These are phyloP conservation scores for Saposhnikovia divaricata DNA, from an alignment of 129 eudicot genomes.

Conservation along the genomic window DNA sequence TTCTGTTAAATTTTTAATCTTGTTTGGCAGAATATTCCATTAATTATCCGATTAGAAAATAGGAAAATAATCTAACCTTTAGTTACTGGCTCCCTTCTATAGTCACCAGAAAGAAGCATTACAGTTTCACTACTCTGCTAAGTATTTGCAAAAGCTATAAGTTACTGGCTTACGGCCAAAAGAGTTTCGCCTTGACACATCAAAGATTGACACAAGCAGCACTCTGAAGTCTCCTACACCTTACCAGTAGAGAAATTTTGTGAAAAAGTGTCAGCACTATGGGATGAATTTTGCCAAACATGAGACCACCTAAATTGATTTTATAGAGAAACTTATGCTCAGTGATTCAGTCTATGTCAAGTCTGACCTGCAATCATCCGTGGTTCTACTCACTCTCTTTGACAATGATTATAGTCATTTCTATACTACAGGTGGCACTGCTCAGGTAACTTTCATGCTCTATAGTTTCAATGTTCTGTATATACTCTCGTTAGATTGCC, in stretches of 20 bases:
- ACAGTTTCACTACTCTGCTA: too few relatives aligned
- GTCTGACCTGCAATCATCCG: constrained; percentile 37
- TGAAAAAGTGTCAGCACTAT: not conserved
- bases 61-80: too few relatives aligned
- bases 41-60: too few relatives aligned
- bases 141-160: too few relatives aligned
- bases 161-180: too few relatives aligned
- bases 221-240: constrained; percentile 29
- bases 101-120: too few relatives aligned
- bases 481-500: not conserved
- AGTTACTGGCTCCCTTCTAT: too few relatives aligned
- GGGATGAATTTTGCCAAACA: constrained; percentile 40
- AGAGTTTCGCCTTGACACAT: too few relatives aligned
- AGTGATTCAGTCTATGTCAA: constrained; percentile 31
- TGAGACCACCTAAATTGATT: constrained; percentile 29
- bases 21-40: too few relatives aligned
- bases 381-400: constrained; percentile 60
- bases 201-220: too few relatives aligned
- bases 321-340: constrained; percentile 10
- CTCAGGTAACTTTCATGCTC: constrained; percentile 24
- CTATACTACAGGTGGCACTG: constrained; percentile 30
- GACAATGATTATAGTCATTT: constrained; percentile 62
- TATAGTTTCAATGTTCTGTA: not conserved
- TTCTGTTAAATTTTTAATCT: too few relatives aligned
- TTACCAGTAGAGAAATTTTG: constrained; percentile 16